phyloP scores from a whole-genome alignment of 2,329 filamentous ascomycete genomes.

The Botrytis sinoallii region DNA sequence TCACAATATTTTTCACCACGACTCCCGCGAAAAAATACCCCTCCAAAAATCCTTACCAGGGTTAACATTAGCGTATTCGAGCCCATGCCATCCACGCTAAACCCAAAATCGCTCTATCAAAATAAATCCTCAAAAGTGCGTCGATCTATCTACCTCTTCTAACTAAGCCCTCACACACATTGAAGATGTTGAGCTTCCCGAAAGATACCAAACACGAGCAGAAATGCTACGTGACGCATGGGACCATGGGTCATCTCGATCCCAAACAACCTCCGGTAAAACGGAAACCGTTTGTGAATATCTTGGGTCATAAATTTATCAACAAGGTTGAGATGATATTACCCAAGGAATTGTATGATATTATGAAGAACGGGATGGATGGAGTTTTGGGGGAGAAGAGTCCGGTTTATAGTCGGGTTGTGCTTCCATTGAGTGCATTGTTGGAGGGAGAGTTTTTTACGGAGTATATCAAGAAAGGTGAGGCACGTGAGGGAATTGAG shows the following conservation, averaged over 20 bases:
- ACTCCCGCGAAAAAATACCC: constrained; percentile 12
- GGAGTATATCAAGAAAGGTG: constrained; percentile 69
- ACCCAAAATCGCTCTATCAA: constrained; percentile 12
- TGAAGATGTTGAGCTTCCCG: constrained; percentile 43
- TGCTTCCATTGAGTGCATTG: constrained; percentile 69
- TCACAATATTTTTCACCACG: background rate
- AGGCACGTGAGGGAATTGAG: background rate
- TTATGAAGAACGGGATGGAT: constrained; percentile 44
- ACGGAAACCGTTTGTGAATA: constrained; percentile 71
- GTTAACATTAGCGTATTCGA: background rate
- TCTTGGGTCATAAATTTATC: constrained; percentile 63
- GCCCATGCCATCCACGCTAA: background rate
- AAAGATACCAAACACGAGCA: constrained; percentile 41
- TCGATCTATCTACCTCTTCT: background rate
- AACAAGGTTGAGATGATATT: constrained; percentile 73
- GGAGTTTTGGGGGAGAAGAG: constrained; percentile 46
- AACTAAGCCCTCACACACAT: background rate
- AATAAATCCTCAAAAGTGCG: constrained; percentile 10
- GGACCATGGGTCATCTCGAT: constrained; percentile 66
- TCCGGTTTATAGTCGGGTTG: constrained; percentile 62
- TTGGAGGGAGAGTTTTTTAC: constrained; percentile 75
- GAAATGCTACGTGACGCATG: constrained; percentile 74
- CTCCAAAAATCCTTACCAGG: constrained; percentile 17
- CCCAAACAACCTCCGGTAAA: constrained; percentile 66
- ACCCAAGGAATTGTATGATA: constrained; percentile 58